Evolutionary conservation across 176 grass and related monocot species (phyloP).

Genomic region (Oryza meridionalis): DNA sequence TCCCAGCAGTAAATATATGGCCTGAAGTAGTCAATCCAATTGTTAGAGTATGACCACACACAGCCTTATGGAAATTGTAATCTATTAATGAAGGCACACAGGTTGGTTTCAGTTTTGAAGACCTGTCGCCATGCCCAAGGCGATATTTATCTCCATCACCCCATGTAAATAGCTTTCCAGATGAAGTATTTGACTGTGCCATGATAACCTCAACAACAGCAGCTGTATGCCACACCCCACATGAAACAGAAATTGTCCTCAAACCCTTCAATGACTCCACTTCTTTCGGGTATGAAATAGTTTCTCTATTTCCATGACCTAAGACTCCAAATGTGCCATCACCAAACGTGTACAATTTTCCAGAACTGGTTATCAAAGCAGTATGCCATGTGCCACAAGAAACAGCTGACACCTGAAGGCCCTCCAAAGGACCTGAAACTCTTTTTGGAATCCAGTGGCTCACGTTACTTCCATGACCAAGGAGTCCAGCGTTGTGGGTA

Average conservation of each 20-base stretch:
- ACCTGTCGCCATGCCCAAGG: conserved; percentile 87
- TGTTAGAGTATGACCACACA: conserved; percentile 95
- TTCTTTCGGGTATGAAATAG: conserved; percentile 72
- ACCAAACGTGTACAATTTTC: conserved; percentile 91
- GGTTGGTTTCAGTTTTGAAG: conserved; percentile 80
- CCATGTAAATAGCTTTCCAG: conserved; percentile 97
- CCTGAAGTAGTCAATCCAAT: conserved; percentile 91
- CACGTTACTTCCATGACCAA: conserved; percentile 89
- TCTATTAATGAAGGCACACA: conserved; percentile 91
- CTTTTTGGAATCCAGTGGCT: conserved; percentile 98
- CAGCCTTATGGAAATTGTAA: conserved; percentile 90
- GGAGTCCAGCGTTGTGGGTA: conserved; percentile 84
- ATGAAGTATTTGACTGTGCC: conserved; percentile 85
- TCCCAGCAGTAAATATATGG: conserved; percentile 88
- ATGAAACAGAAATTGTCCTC: conserved; percentile 87
- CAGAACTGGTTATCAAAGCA: conserved; percentile 72
- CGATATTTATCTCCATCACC: conserved; percentile 97
- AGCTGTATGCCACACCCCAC: conserved; percentile 96
- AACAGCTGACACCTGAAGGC: conserved; percentile 77
- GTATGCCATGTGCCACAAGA: conserved; percentile 99
- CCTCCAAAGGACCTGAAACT: conserved; percentile 87
- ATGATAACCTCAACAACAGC: conserved; percentile 90
- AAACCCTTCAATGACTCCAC: conserved; percentile 89
- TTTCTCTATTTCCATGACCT: conserved; percentile 88
- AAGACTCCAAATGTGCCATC: conserved; percentile 96